phyloP scores from a whole-genome alignment of 495 filamentous ascomycete species.

The Aspergillus nidulans region DNA sequence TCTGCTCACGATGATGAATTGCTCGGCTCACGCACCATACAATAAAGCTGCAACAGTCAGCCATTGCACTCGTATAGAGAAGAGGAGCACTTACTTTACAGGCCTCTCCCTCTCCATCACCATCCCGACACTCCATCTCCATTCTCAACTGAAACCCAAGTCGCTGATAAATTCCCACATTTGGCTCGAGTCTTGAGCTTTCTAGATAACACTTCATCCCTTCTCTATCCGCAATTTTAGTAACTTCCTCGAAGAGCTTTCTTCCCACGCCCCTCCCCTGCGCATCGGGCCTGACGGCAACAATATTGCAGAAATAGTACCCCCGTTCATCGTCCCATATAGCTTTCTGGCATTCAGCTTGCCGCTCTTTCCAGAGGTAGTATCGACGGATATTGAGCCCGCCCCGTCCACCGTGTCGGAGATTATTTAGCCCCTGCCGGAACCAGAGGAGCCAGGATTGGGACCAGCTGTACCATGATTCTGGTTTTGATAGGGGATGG shows the following conservation, averaged over 20 bases:
- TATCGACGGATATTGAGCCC: slow-evolving; percentile 61
- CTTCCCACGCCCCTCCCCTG: slow-evolving; percentile 60
- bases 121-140: slow-evolving; percentile 59
- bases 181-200: slow-evolving; percentile 57
- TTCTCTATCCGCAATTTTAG: slow-evolving; percentile 53
- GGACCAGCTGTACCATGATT: slow-evolving; percentile 54
- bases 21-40: slow-evolving; percentile 22
- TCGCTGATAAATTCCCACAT: slow-evolving; percentile 62
- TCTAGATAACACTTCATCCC: slow-evolving; percentile 61
- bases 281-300: slow-evolving; percentile 55
- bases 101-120: slow-evolving; percentile 29
- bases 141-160: slow-evolving; percentile 59
- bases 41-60: slow-evolving; percentile 22
- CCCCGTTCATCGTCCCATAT: slow-evolving; percentile 45
- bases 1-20: neutral
- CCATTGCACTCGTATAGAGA: neutral
- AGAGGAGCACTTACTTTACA: slow-evolving; percentile 31
- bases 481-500: slow-evolving; percentile 30
- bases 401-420: slow-evolving; percentile 55
- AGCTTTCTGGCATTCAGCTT: slow-evolving; percentile 36
- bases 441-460: slow-evolving; percentile 56
- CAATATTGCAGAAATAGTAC: slow-evolving; percentile 69
- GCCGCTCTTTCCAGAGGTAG: slow-evolving; percentile 51
- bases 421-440: slow-evolving; percentile 57
- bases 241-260: slow-evolving; percentile 54